A percentile compares a stretch with the other conserved stretches of the same genome.
Conservation (phyloP, 73 alveolate species). For the Stentor coeruleus region DNA sequence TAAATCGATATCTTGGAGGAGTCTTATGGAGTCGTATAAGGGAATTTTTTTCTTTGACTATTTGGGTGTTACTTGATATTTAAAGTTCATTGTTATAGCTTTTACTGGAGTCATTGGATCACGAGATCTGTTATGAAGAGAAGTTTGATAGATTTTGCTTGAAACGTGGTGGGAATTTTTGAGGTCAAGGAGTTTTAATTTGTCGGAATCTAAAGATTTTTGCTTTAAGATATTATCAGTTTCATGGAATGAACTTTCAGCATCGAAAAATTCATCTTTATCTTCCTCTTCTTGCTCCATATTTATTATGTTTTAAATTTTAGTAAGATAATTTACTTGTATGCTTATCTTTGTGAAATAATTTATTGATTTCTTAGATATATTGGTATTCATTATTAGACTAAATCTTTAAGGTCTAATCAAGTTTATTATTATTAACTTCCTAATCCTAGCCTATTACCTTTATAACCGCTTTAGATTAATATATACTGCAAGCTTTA, state of each 20-base stretch:
- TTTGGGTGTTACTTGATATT: background rate
- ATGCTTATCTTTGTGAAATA: too few relatives aligned
- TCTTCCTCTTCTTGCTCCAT: too few relatives aligned
- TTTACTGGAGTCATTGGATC: background rate
- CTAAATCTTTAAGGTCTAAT: too few relatives aligned
- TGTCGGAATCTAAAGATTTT: background rate
- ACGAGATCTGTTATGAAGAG: background rate
- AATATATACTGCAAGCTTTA: background rate
- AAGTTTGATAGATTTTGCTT: background rate
- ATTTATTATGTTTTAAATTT: too few relatives aligned
- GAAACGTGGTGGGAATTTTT: background rate
- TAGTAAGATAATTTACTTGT: too few relatives aligned
- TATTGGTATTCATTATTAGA: too few relatives aligned
- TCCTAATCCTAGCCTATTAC: too few relatives aligned
- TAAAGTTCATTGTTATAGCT: background rate
- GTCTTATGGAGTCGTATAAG: background rate
- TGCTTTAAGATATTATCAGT: background rate
- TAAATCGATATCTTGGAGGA: conserved; percentile 16
- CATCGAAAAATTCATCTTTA: background rate
- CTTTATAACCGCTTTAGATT: too few relatives aligned
- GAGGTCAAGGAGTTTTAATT: background rate
- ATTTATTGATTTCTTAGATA: too few relatives aligned
- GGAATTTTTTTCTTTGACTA: background rate
- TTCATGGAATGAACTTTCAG: background rate
- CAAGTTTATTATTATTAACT: too few relatives aligned